Evolutionary conservation across 306 rosid species (phyloP), one percentile per base, ranked within the genome.

Genomic region (Quercus glauca): DNA sequence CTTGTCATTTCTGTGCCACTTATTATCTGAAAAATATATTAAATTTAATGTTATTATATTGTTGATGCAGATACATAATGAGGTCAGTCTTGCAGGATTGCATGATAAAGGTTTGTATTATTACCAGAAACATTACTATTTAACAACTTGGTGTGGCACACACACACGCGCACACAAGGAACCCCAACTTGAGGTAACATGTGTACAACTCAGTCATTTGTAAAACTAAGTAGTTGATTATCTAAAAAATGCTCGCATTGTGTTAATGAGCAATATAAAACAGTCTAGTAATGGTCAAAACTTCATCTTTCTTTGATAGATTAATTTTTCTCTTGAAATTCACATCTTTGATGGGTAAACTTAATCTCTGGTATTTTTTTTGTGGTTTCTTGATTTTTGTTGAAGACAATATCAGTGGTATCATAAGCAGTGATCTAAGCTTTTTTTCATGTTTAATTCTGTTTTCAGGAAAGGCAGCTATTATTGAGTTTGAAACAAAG

Each of bases 391-490:
- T 49, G 53, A 49, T 49, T 49, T 49, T 49, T 49, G 53, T 49
- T 49, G 17, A 12, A 49, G 53, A 49, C 14, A 49, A 49, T 13
- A 49, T 12, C 5, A 3, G 43, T 28, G 69, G 20, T 64, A 28
- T 31, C 21, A 1, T 29, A n/a, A 68, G 52, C 21, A 11, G 26
- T 35, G 25, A 68, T 35, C n/a, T 33, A 68, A 23, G 21, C 19
- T 3, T 35, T 68, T 23, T 68, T 35, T 14, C 25, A 33, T 35
- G 51, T 31, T 35, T 23, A 6, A 29, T 65, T 80, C 69, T 58
- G 55, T 82, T 77, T 86, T 73, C 88, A 95, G 99, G 98, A 45
- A 95, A 95, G 91, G 98, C 99, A 65, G 98, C 98, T 77, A 88
- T 93, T 56, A 78, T 95, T 78, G 99, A 95, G 94, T 57, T 89